Conservation (phyloP, 192 early-diverging fungal genomes). For the Chytriomyces confervae region DNA sequence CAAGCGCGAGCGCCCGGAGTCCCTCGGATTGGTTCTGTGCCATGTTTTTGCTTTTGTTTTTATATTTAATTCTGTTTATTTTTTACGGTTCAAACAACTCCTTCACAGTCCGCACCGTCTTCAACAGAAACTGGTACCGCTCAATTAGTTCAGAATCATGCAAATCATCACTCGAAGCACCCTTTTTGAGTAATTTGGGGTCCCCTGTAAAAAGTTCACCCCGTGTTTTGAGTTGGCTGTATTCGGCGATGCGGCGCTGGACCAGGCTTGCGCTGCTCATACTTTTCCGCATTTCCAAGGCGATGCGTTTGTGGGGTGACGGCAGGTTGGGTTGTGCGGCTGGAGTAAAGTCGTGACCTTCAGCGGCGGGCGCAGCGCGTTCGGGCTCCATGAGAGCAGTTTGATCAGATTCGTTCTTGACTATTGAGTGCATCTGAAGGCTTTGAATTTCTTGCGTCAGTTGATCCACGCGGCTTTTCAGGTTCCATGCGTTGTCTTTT, state of each 20-base stretch:
- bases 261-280: too few relatives aligned
- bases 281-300: too few relatives aligned
- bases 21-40: conserved; percentile 31
- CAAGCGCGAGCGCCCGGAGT: conserved; percentile 64
- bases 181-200: too few relatives aligned
- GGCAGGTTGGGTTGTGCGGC: too few relatives aligned
- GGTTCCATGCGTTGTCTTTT: neutral
- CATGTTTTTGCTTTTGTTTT: neutral
- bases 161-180: neutral
- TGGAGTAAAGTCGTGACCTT: too few relatives aligned
- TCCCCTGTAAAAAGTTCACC: too few relatives aligned
- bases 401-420: neutral
- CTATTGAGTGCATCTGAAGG: neutral
- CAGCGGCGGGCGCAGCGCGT: too few relatives aligned
- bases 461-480: neutral
- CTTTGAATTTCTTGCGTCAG: neutral
- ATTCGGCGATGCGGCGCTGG: too few relatives aligned
- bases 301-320: too few relatives aligned
- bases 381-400: too few relatives aligned
- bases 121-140: conserved; percentile 13
- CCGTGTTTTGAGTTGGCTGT: too few relatives aligned
- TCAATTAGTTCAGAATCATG: neutral
- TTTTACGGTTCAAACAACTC: conserved; percentile 14
- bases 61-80: neutral
- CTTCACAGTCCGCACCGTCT: conserved; percentile 6